Evolutionary conservation across 768 basidiomycete genomes (phyloP), one percentile per base, ranked within the genome.

Genomic region (Phlegmacium glaucopus): DNA sequence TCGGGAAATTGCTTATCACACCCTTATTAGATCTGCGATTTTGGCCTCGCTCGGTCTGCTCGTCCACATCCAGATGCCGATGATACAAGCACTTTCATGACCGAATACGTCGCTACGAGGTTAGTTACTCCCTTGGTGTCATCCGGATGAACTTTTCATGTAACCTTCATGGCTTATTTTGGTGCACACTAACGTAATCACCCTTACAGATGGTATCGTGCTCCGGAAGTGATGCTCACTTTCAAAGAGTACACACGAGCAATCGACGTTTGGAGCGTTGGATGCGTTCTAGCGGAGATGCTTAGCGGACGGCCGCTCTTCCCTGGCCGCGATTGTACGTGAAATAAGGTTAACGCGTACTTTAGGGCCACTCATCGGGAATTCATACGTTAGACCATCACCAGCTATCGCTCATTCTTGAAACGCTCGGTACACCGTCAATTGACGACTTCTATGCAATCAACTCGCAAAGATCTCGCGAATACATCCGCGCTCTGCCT

Each of bases 141-240:
- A 18, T 28, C 18, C n/a, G 30, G 17, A 9, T 29, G 18, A 17
- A 22, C 15, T 22, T 35, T 9, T 17, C 36, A 9, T 12, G 13
- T 10, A 30, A 29, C 36, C 43, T 30, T 13, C 37, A n/a, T n/a
- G n/a, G n/a, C n/a, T n/a, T n/a, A n/a, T n/a, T n/a, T n/a, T n/a
- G n/a, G n/a, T n/a, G n/a, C n/a, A n/a, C n/a, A n/a, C n/a, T n/a
- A n/a, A n/a, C n/a, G n/a, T n/a, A n/a, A n/a, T n/a, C n/a, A n/a
- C n/a, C n/a, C n/a, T 34, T 35, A 12, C 39, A 85, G 92, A 60
- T 97, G 95, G 95, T 98, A 97, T 63, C 83, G 95, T 26, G 95
- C 95, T 0, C 95, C 95, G 0, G 95, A 97, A 64, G 90, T 98
- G 51, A 97, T 98, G 95, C 78, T 98, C 29, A 95, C 92, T 0